phyloP scores from a whole-genome alignment of 768 basidiomycete genomes.

The Gelatoporia subvermispora region DNA sequence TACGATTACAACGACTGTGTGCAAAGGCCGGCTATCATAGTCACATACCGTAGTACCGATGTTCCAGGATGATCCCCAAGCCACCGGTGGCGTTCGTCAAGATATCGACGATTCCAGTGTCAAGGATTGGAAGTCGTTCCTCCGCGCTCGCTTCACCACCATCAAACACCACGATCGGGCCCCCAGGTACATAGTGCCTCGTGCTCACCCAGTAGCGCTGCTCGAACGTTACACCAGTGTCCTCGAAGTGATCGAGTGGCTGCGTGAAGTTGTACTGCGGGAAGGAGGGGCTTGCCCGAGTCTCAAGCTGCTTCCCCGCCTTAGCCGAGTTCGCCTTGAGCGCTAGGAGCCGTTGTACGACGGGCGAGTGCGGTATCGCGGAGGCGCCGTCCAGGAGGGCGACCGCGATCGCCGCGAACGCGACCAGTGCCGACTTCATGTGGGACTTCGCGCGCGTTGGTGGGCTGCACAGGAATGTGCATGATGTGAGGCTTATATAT shows the following conservation, averaged over 20 bases:
- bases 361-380: too few species aligned
- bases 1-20: neutral
- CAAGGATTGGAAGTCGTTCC: slow-evolving; percentile 40
- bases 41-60: slow-evolving; percentile 76
- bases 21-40: neutral
- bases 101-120: slow-evolving; percentile 72
- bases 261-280: slow-evolving; percentile 69
- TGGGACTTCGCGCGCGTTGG: too few species aligned
- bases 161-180: slow-evolving; percentile 82
- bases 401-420: too few species aligned
- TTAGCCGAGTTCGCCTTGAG: too few species aligned
- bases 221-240: slow-evolving; percentile 59
- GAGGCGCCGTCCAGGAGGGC: too few species aligned
- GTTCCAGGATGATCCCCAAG: slow-evolving; percentile 82
- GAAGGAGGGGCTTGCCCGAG: slow-evolving; percentile 32
- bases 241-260: slow-evolving; percentile 76
- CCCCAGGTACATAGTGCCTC: slow-evolving; percentile 63
- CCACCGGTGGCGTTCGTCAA: slow-evolving; percentile 79
- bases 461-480: too few species aligned
- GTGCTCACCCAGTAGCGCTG: slow-evolving; percentile 90
- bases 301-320: too few species aligned
- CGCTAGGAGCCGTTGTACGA: too few species aligned
- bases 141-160: slow-evolving; percentile 85
- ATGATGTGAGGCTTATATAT: too few species aligned
- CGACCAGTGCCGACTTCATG: too few species aligned